A percentile compares a stretch with the other conserved stretches of the same genome.
Evolutionary conservation across 1,139 yeast genomes (phyloP).

Genomic region (Yamadazyma mexicana): DNA sequence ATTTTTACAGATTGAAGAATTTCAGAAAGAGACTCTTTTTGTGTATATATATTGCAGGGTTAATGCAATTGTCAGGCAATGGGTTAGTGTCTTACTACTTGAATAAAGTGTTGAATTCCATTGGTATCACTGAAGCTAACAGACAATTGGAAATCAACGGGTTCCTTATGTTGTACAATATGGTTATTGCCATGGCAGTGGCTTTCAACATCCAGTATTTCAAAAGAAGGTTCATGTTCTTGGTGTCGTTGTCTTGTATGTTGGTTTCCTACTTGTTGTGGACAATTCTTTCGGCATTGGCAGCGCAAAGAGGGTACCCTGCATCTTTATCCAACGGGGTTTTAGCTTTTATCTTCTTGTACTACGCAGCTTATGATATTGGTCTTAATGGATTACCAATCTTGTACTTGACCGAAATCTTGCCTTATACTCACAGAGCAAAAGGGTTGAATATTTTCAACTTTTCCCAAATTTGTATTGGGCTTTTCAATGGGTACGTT

Average conservation of each 20-base stretch:
- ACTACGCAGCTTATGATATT: constrained; percentile 32
- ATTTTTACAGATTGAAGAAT: constrained; percentile 34
- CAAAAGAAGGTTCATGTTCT: constrained; percentile 47
- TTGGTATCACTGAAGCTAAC: constrained; percentile 45
- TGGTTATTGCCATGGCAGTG: constrained; percentile 31
- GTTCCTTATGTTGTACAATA: constrained; percentile 39
- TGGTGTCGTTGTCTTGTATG: constrained; percentile 35
- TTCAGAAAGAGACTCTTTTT: constrained; percentile 48
- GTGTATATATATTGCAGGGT: constrained; percentile 28
- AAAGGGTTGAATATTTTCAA: constrained; percentile 39
- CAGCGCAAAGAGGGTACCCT: constrained; percentile 30
- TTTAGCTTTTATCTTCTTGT: constrained; percentile 45
- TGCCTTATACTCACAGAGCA: constrained; percentile 44
- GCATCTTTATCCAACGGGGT: constrained; percentile 37
- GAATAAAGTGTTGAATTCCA: constrained; percentile 44
- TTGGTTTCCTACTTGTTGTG: constrained; percentile 35
- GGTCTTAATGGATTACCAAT: constrained; percentile 41
- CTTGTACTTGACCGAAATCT: constrained; percentile 39
- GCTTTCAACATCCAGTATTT: constrained; percentile 30
- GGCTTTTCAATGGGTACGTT: constrained; percentile 39
- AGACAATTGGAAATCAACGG: constrained; percentile 52
- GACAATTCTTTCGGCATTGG: constrained; percentile 37
- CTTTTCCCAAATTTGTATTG: constrained; percentile 24
- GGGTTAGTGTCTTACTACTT: constrained; percentile 53
- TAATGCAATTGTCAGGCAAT: constrained; percentile 52